Evolutionary conservation across 352 stramenopile species (phyloP), one percentile per base, ranked within the genome.

Genomic region (Pythium dissimile): DNA sequence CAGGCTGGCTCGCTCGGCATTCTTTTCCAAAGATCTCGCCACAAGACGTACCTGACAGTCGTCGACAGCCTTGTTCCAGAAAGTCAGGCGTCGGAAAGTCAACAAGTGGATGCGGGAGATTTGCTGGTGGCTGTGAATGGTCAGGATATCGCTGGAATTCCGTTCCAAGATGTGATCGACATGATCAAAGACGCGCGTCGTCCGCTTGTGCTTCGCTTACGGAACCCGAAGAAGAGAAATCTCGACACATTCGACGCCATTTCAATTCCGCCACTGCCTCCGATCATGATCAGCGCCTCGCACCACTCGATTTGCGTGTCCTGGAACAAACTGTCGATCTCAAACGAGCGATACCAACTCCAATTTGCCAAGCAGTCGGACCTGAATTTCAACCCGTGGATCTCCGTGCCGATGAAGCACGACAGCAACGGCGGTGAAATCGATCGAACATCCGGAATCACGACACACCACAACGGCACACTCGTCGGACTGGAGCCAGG

Each of bases 21-120:
- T 35, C 45, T 92, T 24, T 87, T 95, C 35, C 81, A 93, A 41
- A 86, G 84, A 42, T 81, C 84, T 12, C 69, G 69, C 2, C 84
- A 76, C 31, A 89, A 84, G 47, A 81, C 73, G 50, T 94, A 80
- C 37, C 71, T 85, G 46, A 80, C 82, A 4, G 70, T 90, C 0
- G 84, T 95, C 6, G 86, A 95, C 53, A 93, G 78, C 28, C 73
- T 95, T 20, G 80, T 94, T 23, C 78, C 84, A 0, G 80, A 87
- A 11, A 92, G 84, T 38, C 84, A 94, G 66, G 86, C 86, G 4
- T 84, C 75, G 0, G 79, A 78, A 23, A 89, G 71, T 26, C 67
- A 79, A 20, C 63, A 91, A 44, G 77, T 95, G 23, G 64, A 81
- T 8, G 67, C 69, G 0, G 84, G 80, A n/a, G 84, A 95, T 54